Base-by-base conservation (phyloP, 352 stramenopile species). In the Phytophthora melonis region DNA sequence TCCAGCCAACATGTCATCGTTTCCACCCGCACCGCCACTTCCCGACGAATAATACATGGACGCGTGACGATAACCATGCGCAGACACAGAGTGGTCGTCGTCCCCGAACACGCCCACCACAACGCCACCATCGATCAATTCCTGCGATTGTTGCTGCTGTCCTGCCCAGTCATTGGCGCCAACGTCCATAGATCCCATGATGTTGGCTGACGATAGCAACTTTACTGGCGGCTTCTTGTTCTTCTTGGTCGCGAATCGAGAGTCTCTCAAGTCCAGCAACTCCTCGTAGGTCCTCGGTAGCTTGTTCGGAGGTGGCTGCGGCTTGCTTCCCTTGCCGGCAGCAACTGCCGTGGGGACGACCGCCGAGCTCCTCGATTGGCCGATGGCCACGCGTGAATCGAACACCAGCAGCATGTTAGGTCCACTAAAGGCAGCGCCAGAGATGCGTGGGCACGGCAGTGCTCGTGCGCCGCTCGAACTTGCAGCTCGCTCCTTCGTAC, bases 401-500 rank as follows among this genome's bases (percentile, higher is more conserved):
- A 97, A 97, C 34, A 95, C 79, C 10, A 97, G 63, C 34, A 97
- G 75, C 78, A 93, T 89, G 53, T 97, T 97, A 27, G 90, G 90
- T 0, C 90, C 90, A 59, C 90, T 95, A 56, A 97, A 97, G 63
- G 77, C 88, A 21, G 84, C 90, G 16, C 90, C 88, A 3, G 85
- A 95, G 53, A 97, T 89, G 0, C 90, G 86, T 34, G 88, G 90
- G 61, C 89, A 95, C 7, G 90, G 90, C 30, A 94, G 70, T 43
- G 70, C 79, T 49, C 70, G 79, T 18, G 79, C 79, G 11, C 54
- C 32, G 21, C 57, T 75, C 23, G 70, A 56, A 50, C 54, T 77
- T 50, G 67, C 45, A 52, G 58, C 19, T 54, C 64, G 34, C 4
- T 74, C 59, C 32, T 68, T 77, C 18, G 67, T 58, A 54, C 61